Evolutionary conservation across 2,329 filamentous ascomycete genomes (phyloP), one percentile per base, ranked within the genome.

Genomic region (Cytospora schulzeri): DNA sequence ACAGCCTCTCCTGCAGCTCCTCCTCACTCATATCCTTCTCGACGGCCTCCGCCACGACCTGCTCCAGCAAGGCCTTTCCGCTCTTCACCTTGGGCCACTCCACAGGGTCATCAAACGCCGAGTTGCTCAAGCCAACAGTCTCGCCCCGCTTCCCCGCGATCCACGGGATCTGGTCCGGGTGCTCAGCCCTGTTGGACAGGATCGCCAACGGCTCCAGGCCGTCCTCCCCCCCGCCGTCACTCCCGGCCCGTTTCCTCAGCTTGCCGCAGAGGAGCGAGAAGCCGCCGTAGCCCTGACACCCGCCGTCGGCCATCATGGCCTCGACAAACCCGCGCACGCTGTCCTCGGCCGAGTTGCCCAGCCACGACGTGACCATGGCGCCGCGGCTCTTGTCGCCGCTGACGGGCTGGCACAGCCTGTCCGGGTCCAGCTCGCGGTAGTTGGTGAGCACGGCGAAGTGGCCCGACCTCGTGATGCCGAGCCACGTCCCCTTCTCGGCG

Each of bases 181-280:
- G 74, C 50, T 80, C 83, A 48, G 80, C 82, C 33, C 87, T 81
- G 71, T 90, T 90, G 56, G 85, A 88, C 57, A 90, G 79, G 60
- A 90, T 84, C 9, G 85, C 86, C 14, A 89, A 75, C 0, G 82
- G 82, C 65, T 84, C 78, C 26, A 82, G 71, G 29, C 66, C 65
- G 15, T 68, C 69, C 28, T 68, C 69, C 28, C 70, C 71, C 15
- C 26, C 35, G n/a, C 28, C 57, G 33, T 17, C 66, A 61, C 54
- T 65, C 64, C 63, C 57, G n/a, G 52, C 38, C 26, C 62, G 65
- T 55, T 74, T 76, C 57, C 77, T 74, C 69, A 90, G 76, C 70
- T 86, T 88, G 11, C 85, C 86, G 67, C 86, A 88, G n/a, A 89
- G 79, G 71, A 90, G 81, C 28, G 85, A 88, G 72, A 90, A 90